Conservation (phyloP, 306 rosid genomes). For the Casuarina cunninghamiana region DNA sequence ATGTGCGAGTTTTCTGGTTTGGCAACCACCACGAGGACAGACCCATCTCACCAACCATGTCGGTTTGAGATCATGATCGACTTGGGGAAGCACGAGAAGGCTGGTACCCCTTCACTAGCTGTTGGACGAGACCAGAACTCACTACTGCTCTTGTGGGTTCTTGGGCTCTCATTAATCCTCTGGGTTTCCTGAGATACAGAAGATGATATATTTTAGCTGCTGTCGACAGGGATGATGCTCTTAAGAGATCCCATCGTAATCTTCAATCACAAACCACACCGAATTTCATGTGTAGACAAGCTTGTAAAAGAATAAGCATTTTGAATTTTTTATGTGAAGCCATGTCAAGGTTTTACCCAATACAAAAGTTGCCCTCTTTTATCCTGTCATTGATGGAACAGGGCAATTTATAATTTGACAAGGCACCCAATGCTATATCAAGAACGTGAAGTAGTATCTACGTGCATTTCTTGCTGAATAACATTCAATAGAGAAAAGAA, state of each 20-base stretch:
- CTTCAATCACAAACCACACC: no score
- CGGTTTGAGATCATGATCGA: conserved; percentile 84
- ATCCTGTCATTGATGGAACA: no score
- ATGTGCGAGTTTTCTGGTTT: conserved; percentile 61
- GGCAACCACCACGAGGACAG: conserved; percentile 37
- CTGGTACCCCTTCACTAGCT: conserved; percentile 37
- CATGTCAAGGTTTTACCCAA: no score
- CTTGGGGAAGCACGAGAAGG: conserved; percentile 45
- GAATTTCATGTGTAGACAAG: not conserved
- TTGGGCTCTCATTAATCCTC: conserved; percentile 27
- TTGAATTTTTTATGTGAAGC: no score
- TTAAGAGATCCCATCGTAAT: no score
- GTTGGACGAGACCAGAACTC: conserved; percentile 27
- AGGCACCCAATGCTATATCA: no score
- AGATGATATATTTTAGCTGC: not conserved
- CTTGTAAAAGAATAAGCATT: not conserved
- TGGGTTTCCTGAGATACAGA: not conserved
- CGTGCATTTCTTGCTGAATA: no score
- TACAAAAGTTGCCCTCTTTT: no score
- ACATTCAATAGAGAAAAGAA: no score
- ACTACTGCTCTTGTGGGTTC: conserved; percentile 20
- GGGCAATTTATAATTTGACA: no score
- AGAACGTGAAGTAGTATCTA: not conserved
- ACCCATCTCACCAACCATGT: conserved; percentile 57
- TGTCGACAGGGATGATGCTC: no score